Base-by-base conservation (phyloP, 768 basidiomycete species). In the Chalciporus piperatus region DNA sequence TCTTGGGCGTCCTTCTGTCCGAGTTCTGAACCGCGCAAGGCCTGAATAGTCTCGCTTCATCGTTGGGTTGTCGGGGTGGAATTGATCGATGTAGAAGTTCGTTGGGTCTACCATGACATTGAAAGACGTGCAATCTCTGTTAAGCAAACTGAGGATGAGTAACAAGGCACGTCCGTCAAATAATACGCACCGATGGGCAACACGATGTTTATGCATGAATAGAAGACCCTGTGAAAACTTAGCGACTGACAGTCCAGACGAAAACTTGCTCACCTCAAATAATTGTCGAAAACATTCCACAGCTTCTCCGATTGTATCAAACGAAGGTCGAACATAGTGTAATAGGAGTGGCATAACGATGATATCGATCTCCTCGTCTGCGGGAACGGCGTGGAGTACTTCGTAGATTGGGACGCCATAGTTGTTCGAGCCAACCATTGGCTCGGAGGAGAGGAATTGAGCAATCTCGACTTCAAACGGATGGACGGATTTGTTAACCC, bases 261-360 rank as follows among this genome's bases (percentile, higher is more conserved):
- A 35, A 17, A 4, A 16, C 4, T 12, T 22, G 50, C 40, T 6
- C 22, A 68, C 70, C 59, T 68, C 69, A n/a, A 71, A 63, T 4
- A 66, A 28, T 25, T 72, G 68, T 3, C 58, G 53, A 43, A 71
- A 56, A 28, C 66, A 68, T 8, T 66, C 65, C n/a, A 51, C 30
- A 1, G 8, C 54, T 32, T 55, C 52, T 17, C 52, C 52, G 12
- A 53, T 5, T 1, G 61, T 67, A 40, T 63, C 56, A 42, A 72
- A 71, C 6, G 11, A 53, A 17, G 63, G 63, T 13, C 56, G 28
- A 12, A 58, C 45, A 45, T 56, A 66, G 5, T 22, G 19, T 50
- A 73, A 61, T 10, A 75, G 61, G 1, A 70, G 53, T 2, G 74
- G 74, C 66, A 72, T 73, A 17, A 68, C 62, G 17, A 70, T 51